Conservation (phyloP, 768 basidiomycete genomes). For the Rhodotorula babjevae region DNA sequence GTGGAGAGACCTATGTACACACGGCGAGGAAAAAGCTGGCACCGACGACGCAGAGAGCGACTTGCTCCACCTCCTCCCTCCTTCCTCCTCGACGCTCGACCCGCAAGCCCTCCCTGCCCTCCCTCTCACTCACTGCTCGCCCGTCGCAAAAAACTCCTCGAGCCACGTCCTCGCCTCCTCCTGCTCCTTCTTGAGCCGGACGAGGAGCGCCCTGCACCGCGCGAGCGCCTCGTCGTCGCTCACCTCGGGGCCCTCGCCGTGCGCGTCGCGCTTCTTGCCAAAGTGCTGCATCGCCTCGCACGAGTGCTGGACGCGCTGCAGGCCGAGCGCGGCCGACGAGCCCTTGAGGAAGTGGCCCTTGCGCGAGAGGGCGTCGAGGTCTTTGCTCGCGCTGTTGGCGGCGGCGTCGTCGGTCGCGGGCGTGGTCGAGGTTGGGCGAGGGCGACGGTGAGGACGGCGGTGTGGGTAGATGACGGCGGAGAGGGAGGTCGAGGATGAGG, state of each 20-base stretch:
- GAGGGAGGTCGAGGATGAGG: background rate
- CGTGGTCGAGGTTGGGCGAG: background rate
- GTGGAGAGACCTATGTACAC: no score
- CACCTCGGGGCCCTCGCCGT: conserved; percentile 42
- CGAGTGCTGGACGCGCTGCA: conserved; percentile 69
- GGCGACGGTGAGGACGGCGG: background rate
- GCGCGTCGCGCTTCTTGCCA: conserved; percentile 62
- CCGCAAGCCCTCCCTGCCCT: background rate
- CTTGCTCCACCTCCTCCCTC: no score
- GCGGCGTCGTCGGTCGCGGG: background rate
- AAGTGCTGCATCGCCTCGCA: conserved; percentile 91
- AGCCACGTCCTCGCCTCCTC: conserved; percentile 55
- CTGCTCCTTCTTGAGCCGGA: conserved; percentile 64
- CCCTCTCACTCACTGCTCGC: background rate
- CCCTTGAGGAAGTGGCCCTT: conserved; percentile 96
- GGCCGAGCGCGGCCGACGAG: conserved; percentile 88
- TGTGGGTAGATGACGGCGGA: background rate
- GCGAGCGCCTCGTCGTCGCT: conserved; percentile 45
- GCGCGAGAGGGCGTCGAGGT: conserved; percentile 63
- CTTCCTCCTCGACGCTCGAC: no score
- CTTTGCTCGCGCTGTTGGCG: conserved; percentile 41
- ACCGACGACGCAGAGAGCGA: no score
- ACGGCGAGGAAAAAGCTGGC: no score
- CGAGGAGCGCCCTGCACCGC: conserved; percentile 58
- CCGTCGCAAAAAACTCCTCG: no score